Evolutionary conservation across 78 protist genomes (phyloP), one percentile per base, ranked within the genome.

Genomic region (Dictyostelium brefeldianum): DNA sequence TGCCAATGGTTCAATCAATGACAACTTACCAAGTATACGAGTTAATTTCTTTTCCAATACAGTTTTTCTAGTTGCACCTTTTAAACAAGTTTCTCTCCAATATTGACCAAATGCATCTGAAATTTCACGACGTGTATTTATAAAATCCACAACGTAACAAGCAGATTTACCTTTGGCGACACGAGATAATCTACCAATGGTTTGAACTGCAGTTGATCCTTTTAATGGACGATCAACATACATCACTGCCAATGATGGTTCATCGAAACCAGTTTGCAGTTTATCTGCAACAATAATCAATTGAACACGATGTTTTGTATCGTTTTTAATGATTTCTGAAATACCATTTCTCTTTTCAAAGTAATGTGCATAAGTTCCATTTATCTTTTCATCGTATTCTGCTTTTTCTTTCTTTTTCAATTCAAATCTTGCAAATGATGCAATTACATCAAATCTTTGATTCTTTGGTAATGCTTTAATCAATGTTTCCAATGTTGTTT

Each of bases 281-380:
- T 90, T 90, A 50, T 90, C 95, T 0, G 95, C 85, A 48, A 90
- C 95, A 36, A 90, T 90, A 18, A 90, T 90, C 50, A 90, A 59
- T 59, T 82, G 95, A 2, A 90, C 73, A 5, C 53, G 62, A n/a
- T 74, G 64, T 15, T 78, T 59, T 2, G 7, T 81, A 67, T 82
- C 93, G 46, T 77, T 62, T 41, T 22, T 77, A 1, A 87, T 11
- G 29, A 87, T 87, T 27, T 87, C 77, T 5, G 93, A 77, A 10
- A 87, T 87, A 50, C 93, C 93, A 50, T 87, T 74, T 46, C 83
- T 64, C 25, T 74, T 43, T 62, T 17, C 46, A 31, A 70, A 87
- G 53, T 79, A 90, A 17, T 82, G 14, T 15, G 95, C 75, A 67
- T 82, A 90, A 4, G 29, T 59, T 7, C 90, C 90, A 67, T 90